Evolutionary conservation across 495 filamentous ascomycete genomes (phyloP), one percentile per base, ranked within the genome.

Genomic region (Lineolata rhizophorae): DNA sequence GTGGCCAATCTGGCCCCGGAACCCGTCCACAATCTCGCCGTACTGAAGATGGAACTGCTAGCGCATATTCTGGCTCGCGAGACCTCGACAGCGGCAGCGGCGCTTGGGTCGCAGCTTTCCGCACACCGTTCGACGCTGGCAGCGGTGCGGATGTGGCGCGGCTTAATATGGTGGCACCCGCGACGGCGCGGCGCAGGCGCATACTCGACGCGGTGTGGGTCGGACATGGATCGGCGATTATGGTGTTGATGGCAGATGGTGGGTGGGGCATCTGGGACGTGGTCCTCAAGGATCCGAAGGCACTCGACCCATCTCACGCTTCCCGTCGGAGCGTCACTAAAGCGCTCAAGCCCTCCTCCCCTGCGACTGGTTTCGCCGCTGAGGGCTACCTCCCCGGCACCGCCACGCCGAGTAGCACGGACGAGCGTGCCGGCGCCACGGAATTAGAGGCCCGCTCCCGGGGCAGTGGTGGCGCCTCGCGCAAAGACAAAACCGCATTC

Each of bases 221-320:
- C 5, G 57, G 73, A n/a, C 67, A 71, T 27, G 84, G 83, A 22
- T 70, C 64, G 26, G 75, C 74, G 9, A 60, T 93, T 22, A 56
- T 93, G 39, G 65, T 70, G 3, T 60, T 95, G 5, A 61, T 85
- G 9, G 65, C 64, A 3, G 81, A 92, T 49, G 85, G 82, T 0
- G 75, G 90, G 55, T 95, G 84, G 84, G 84, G 80, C 3, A 68
- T 95, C 18, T 94, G 85, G 83, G 80, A 90, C 52, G 58, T 84
- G 19, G 70, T 80, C 43, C n/a, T n/a, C n/a, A n/a, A n/a, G n/a
- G n/a, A n/a, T n/a, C n/a, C n/a, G n/a, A n/a, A n/a, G n/a, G n/a
- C n/a, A n/a, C n/a, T n/a, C n/a, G n/a, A n/a, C n/a, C n/a, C n/a
- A n/a, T n/a, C n/a, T n/a, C 70, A 30, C 71, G 71, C 11, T 70